Base-by-base conservation (phyloP, 352 stramenopile species). In the Phytophthora ohioensis region DNA sequence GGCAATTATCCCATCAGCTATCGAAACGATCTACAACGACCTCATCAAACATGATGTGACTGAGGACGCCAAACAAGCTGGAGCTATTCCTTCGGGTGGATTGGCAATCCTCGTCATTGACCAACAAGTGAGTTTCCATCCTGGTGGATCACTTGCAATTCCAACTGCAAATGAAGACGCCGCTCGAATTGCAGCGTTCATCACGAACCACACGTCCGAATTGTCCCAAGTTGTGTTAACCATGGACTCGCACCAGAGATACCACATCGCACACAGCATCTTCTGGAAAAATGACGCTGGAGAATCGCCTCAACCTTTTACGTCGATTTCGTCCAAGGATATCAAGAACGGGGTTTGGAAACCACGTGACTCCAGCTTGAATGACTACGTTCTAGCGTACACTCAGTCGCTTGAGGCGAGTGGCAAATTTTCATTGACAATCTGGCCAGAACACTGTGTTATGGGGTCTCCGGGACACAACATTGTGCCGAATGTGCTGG, bases 381-480 rank as follows among this genome's bases (percentile, higher is more conserved):
- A 87, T 13, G 82, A 92, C 32, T 96, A 98, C 55, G 90, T 84
- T 41, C 75, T 93, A 9, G 78, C 87, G 57, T 98, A 99, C 82
- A 96, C 90, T 0, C 62, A 76, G 45, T 72, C 80, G 47, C 73
- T 98, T 31, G 92, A 98, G 67, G 51, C 72, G 36, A 87, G 82
- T 41, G 87, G 87, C 38, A 90, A 90, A 51, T 98, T 99, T 66
- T 79, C 76, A 62, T 75, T 98, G 4, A 96, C 80, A 30, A 97
- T 99, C 67, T 99, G 95, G 97, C 96, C 97, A 4, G 95, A 98
- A 73, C 96, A 99, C 79, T 99, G 97, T 81, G 66, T 99, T 17
- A 91, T 98, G 53, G 95, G 95, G 31, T 93, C 89, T 5, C 60
- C 67, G 0, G 93, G 93, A 9, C 94, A 99, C 73, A 85, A 81